Conservation (phyloP, 345 rosid genomes). For the Schrenkiella parvula region DNA sequence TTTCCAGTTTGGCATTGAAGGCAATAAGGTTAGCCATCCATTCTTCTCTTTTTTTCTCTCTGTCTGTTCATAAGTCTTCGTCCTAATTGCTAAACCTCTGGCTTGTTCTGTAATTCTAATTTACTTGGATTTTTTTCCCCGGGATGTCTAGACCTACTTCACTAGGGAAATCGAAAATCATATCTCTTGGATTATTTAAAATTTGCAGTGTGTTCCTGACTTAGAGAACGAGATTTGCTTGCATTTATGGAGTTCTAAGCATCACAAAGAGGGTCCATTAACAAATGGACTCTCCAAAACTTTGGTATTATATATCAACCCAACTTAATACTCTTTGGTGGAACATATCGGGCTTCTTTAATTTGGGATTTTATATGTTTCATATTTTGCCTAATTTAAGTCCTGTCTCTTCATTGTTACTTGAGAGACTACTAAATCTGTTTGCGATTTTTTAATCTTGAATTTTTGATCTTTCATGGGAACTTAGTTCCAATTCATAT, state of each 20-base stretch:
- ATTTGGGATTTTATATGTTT: background rate
- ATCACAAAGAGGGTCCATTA: constrained; percentile 22
- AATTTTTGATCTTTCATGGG: constrained; percentile 6
- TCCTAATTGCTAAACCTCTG: background rate
- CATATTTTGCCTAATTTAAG: background rate
- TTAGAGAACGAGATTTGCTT: constrained; percentile 26
- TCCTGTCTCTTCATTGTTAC: background rate
- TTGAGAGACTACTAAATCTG: constrained; percentile 1
- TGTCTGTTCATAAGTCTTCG: background rate
- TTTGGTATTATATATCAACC: constrained; percentile 6
- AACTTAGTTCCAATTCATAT: constrained; percentile 12
- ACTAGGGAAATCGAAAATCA: background rate
- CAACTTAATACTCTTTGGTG: background rate
- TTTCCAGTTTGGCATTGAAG: constrained; percentile 88
- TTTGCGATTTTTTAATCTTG: background rate
- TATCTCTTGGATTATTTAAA: background rate
- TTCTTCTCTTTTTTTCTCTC: background rate
- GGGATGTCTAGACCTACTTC: background rate
- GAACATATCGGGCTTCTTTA: background rate
- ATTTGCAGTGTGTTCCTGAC: constrained; percentile 23
- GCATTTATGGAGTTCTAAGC: constrained; percentile 26
- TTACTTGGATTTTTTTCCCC: background rate
- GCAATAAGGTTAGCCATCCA: constrained; percentile 69
- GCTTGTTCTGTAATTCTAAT: background rate
- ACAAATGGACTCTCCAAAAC: constrained; percentile 5